Conservation (phyloP, 2,329 filamentous ascomycete species). For the Ophiocordyceps robertsii region DNA sequence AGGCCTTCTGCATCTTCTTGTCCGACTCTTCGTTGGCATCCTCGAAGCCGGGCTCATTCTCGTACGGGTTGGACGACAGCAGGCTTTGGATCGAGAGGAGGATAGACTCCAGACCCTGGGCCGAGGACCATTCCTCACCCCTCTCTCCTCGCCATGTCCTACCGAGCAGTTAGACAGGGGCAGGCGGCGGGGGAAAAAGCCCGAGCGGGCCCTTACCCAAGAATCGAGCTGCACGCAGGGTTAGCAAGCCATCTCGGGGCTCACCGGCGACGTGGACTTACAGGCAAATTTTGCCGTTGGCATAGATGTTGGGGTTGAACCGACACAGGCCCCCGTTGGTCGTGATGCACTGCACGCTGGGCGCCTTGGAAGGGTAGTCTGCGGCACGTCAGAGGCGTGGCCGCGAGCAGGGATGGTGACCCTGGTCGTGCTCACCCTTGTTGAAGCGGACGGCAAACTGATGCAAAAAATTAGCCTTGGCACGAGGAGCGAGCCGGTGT, state of each 20-base stretch:
- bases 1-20: constrained; percentile 59
- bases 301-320: constrained; percentile 96
- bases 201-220: constrained; percentile 56
- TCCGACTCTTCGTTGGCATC: constrained; percentile 54
- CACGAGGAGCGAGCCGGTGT: background rate
- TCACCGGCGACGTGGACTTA: constrained; percentile 30
- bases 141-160: constrained; percentile 88
- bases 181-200: background rate
- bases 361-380: constrained; percentile 72
- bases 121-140: constrained; percentile 92
- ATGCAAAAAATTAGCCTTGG: background rate
- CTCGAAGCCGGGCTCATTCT: constrained; percentile 93
- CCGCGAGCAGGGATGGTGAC: background rate
- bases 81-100: constrained; percentile 92
- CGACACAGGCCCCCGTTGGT: constrained; percentile 81
- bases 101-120: constrained; percentile 88
- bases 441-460: constrained; percentile 69
- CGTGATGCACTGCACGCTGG: constrained; percentile 54
- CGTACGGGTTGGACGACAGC: constrained; percentile 87
- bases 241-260: background rate
- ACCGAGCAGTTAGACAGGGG: constrained; percentile 3
- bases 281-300: constrained; percentile 83
- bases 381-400: constrained; percentile 4
- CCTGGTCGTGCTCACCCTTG: constrained; percentile 37
- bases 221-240: constrained; percentile 50